These are phyloP conservation scores for Suhomyces anneliseae DNA, from an alignment of 1,139 yeast species.

Conservation along the genomic window DNA sequence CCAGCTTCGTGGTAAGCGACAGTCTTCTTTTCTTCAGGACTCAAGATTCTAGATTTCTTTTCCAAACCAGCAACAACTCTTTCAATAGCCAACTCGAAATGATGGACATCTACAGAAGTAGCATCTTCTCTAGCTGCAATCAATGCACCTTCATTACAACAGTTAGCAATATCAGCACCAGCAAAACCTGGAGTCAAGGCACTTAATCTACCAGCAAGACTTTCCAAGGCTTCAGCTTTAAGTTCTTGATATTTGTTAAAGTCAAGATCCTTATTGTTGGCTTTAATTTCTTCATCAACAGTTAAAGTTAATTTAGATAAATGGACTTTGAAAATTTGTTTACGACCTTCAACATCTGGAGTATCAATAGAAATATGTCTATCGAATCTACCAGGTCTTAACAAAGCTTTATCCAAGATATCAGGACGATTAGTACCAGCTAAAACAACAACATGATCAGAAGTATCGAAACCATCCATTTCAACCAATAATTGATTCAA, in stretches of 20 bases:
- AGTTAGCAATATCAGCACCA: slow-evolving; percentile 85
- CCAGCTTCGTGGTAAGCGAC: slow-evolving; percentile 87
- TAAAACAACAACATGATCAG: slow-evolving; percentile 76
- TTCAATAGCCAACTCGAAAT: slow-evolving; percentile 80
- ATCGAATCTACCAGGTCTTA: slow-evolving; percentile 85
- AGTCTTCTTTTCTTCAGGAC: slow-evolving; percentile 69
- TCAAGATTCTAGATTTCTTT: slow-evolving; percentile 65
- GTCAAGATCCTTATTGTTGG: slow-evolving; percentile 39
- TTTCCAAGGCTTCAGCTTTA: slow-evolving; percentile 51
- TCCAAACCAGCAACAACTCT: slow-evolving; percentile 82
- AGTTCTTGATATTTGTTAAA: slow-evolving; percentile 51
- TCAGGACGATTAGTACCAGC: slow-evolving; percentile 87
- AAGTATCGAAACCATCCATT: slow-evolving; percentile 78
- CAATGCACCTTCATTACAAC: slow-evolving; percentile 80
- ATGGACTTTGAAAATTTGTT: slow-evolving; percentile 71
- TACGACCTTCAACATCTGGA: slow-evolving; percentile 79
- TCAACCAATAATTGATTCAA: slow-evolving; percentile 77
- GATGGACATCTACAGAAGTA: slow-evolving; percentile 52
- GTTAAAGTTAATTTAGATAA: slow-evolving; percentile 52
- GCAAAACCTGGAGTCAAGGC: slow-evolving; percentile 84
- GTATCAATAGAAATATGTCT: slow-evolving; percentile 72
- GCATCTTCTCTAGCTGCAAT: slow-evolving; percentile 74
- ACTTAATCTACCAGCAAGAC: slow-evolving; percentile 68
- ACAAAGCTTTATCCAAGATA: slow-evolving; percentile 70
- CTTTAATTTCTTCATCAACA: slow-evolving; percentile 42